Conservation (phyloP, 306 rosid genomes). For the Pterocarpus macrocarpus region DNA sequence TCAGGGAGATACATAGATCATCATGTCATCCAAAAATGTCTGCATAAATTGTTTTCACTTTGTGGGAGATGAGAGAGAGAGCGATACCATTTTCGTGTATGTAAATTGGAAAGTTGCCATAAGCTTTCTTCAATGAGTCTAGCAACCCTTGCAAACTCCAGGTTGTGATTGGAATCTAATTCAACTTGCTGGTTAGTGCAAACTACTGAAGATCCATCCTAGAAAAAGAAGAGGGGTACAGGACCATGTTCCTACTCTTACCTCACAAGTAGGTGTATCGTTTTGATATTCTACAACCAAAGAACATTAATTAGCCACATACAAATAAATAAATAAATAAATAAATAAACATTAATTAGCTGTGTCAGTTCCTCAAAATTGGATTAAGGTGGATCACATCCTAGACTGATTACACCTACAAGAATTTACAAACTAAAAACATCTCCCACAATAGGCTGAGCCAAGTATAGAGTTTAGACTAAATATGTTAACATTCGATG, state of each 20-base stretch:
- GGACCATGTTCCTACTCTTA: constrained; percentile 34
- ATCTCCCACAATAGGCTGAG: not conserved
- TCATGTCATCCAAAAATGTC: not conserved
- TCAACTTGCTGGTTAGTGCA: constrained; percentile 28
- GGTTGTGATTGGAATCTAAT: constrained; percentile 51
- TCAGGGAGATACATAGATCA: too few relatives aligned
- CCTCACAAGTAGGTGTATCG: constrained; percentile 32
- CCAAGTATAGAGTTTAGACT: not conserved
- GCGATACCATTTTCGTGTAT: constrained; percentile 66
- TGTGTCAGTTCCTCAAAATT: constrained; percentile 7
- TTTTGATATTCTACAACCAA: constrained; percentile 26
- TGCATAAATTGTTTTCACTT: too few relatives aligned
- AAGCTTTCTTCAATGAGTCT: constrained; percentile 52
- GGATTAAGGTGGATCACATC: not conserved
- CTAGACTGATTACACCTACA: constrained; percentile 4
- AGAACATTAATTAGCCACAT: constrained; percentile 1
- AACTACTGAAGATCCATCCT: not conserved
- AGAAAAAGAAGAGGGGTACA: not conserved
- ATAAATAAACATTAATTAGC: too few relatives aligned
- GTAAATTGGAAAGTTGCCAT: constrained; percentile 58
- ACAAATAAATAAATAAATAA: too few relatives aligned
- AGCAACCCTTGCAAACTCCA: constrained; percentile 47
- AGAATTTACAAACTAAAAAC: constrained; percentile 20
- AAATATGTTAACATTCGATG: not conserved
- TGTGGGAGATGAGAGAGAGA: not conserved